Percentiles rank a stretch among this genome's conserved stretches.
These are phyloP conservation scores for Rhodofomes roseus DNA, from an alignment of 1,284 basidiomycete species.

Conservation along the genomic window DNA sequence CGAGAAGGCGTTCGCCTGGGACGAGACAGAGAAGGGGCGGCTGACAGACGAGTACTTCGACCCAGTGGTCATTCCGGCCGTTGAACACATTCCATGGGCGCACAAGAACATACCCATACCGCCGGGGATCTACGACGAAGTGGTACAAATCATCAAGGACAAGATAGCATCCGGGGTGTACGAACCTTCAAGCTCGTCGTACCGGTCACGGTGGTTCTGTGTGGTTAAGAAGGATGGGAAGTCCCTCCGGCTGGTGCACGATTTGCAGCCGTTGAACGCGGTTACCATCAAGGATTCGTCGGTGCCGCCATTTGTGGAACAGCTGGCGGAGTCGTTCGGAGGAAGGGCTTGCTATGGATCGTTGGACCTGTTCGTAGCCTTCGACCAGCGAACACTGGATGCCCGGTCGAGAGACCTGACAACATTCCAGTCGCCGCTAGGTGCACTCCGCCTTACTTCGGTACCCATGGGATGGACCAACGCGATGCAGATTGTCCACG, in stretches of 20 bases:
- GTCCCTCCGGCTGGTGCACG: conserved; percentile 27
- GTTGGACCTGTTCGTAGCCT: conserved; percentile 22
- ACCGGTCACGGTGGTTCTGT: conserved; percentile 36
- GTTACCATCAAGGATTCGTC: conserved; percentile 28
- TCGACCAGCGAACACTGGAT: conserved; percentile 16
- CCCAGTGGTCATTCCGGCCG: conserved; percentile 7
- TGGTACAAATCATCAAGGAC: background rate
- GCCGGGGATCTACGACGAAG: conserved; percentile 10
- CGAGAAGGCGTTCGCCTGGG: background rate
- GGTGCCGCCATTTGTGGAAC: conserved; percentile 22
- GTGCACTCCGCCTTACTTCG: conserved; percentile 17
- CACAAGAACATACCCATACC: conserved; percentile 37
- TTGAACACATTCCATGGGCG: conserved; percentile 29
- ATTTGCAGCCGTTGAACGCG: conserved; percentile 27
- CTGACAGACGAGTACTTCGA: conserved; percentile 4
- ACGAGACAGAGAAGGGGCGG: conserved; percentile 1
- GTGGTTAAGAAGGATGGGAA: conserved; percentile 36
- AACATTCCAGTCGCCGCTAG: conserved; percentile 13
- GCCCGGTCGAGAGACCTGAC: conserved; percentile 24
- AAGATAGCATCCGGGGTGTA: conserved; percentile 33
- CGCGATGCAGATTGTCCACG: conserved; percentile 32
- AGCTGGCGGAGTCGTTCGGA: conserved; percentile 25
- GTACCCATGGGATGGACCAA: conserved; percentile 38
- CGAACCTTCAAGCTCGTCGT: conserved; percentile 34
- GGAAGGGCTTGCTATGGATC: conserved; percentile 17